A percentile compares a stretch with the other conserved stretches of the same genome.
These are phyloP conservation scores for Thelonectria olida DNA, from an alignment of 2,329 filamentous ascomycete species.

Conservation along the genomic window DNA sequence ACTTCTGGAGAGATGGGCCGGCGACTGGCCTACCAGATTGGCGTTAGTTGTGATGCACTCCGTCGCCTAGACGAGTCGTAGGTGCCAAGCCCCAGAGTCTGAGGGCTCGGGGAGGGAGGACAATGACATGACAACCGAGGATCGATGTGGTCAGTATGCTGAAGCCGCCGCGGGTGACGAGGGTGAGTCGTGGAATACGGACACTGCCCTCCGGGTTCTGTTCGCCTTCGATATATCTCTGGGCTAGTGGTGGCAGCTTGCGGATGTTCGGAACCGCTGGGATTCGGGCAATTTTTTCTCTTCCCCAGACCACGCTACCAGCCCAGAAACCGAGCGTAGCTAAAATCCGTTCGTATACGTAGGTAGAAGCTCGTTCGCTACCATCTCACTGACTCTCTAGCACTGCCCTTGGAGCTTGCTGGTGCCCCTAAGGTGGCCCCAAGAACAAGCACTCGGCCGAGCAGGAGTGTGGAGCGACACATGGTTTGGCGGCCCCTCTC, in stretches of 20 bases:
- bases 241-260: no score
- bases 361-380: not conserved
- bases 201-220: not conserved
- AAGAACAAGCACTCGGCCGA: constrained; percentile 21
- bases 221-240: not conserved
- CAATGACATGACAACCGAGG: constrained; percentile 27
- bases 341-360: not conserved
- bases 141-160: constrained; percentile 22
- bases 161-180: not conserved
- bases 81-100: constrained; percentile 22
- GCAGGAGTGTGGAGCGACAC: constrained; percentile 10
- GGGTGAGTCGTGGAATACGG: not conserved
- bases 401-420: not conserved
- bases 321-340: not conserved
- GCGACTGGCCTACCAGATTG: constrained; percentile 29
- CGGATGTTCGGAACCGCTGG: not conserved
- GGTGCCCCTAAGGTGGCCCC: not conserved
- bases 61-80: constrained; percentile 20
- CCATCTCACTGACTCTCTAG: not conserved
- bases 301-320: not conserved
- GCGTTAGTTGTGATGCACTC: constrained; percentile 23
- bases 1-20: constrained; percentile 35
- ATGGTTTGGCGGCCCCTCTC: constrained; percentile 12
- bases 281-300: not conserved
- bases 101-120: constrained; percentile 12